Evolutionary conservation across 2,329 filamentous ascomycete species (phyloP).

Genomic region (Microsporum audouinii): DNA sequence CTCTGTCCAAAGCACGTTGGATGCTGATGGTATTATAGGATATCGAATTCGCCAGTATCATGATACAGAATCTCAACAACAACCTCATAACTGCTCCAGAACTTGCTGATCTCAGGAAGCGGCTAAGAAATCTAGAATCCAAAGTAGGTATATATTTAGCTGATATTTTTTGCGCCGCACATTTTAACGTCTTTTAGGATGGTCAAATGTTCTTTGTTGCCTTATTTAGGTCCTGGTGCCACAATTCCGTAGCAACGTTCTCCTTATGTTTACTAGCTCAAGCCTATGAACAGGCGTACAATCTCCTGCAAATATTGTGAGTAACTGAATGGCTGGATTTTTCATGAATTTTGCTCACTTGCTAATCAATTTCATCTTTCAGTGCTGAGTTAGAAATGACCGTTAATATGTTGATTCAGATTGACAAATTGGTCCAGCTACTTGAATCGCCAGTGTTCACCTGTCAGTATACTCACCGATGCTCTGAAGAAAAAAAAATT

Average conservation of each 20-base stretch:
- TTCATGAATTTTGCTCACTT: background rate
- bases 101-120: conserved; percentile 76
- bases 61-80: conserved; percentile 99
- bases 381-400: conserved; percentile 97
- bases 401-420: conserved; percentile 95
- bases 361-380: conserved; percentile 13
- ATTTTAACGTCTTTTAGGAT: conserved; percentile 45
- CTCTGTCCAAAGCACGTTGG: background rate
- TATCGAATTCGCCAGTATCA: conserved; percentile 96
- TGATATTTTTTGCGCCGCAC: background rate
- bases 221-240: conserved; percentile 93
- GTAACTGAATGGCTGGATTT: conserved; percentile 21
- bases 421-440: conserved; percentile 93
- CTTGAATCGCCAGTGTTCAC: conserved; percentile 97
- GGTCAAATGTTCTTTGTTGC: conserved; percentile 92
- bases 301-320: conserved; percentile 88
- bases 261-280: conserved; percentile 90
- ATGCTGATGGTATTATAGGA: conserved; percentile 39
- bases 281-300: conserved; percentile 95
- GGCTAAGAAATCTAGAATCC: conserved; percentile 79
- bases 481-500: background rate
- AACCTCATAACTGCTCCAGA: conserved; percentile 97
- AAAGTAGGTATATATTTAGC: conserved; percentile 41
- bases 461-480: conserved; percentile 46
- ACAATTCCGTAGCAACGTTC: conserved; percentile 95